These are phyloP conservation scores for Hordeum pubiflorum DNA, from an alignment of 202 grass and related monocot species.

Conservation along the genomic window DNA sequence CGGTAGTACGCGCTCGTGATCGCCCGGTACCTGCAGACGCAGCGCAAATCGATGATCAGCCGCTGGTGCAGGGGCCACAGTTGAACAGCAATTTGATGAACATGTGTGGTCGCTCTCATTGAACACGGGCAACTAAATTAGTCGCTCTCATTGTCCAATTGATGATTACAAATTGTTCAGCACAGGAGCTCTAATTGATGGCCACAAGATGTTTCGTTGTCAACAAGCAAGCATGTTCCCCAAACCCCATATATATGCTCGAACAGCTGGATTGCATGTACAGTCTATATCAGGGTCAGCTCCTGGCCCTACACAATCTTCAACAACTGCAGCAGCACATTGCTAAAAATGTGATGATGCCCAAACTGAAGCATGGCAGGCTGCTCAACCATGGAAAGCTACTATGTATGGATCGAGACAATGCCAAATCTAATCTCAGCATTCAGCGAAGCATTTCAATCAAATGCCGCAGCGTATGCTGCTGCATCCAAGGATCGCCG, in stretches of 20 bases:
- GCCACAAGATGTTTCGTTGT: neutral
- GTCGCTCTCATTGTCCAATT: neutral
- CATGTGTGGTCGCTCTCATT: neutral
- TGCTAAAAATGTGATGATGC: neutral
- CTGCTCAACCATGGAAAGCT: neutral
- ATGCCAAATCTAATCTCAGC: neutral
- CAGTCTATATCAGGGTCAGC: neutral
- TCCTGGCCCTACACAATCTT: conserved; percentile 1
- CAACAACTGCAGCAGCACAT: neutral
- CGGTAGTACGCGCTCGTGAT: conserved; percentile 91
- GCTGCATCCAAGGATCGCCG: neutral
- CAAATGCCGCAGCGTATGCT: no score
- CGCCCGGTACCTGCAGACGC: conserved; percentile 58
- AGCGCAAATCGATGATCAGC: neutral
- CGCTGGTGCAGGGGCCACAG: neutral
- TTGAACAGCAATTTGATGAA: neutral
- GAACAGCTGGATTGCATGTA: neutral
- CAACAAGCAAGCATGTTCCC: neutral
- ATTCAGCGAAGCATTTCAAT: neutral
- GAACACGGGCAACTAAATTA: neutral
- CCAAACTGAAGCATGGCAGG: neutral
- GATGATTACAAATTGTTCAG: neutral
- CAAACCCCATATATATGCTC: neutral
- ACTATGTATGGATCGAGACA: neutral
- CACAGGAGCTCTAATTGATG: neutral